Evolutionary conservation across 176 grass and related monocot genomes (phyloP).

Genomic region (Cenchrus fungigraminus): DNA sequence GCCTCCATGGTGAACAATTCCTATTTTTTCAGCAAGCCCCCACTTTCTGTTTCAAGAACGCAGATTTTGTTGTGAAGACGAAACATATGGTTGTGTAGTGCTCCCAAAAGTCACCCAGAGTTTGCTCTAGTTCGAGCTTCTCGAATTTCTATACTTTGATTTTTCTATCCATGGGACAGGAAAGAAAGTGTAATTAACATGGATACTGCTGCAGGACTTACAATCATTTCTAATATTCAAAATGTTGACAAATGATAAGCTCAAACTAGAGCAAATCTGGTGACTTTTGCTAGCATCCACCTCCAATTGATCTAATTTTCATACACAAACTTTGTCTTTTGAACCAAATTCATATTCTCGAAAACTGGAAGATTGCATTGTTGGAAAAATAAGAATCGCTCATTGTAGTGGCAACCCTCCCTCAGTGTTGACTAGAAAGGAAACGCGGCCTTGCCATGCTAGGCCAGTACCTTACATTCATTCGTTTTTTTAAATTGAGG

Average conservation of each 20-base stretch:
- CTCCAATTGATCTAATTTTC: neutral
- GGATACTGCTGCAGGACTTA: neutral
- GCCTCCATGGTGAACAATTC: neutral
- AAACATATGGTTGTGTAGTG: neutral
- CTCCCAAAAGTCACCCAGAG: neutral
- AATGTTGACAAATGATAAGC: neutral
- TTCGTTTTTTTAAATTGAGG: no score
- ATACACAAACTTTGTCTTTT: neutral
- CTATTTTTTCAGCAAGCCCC: neutral
- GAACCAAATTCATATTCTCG: neutral
- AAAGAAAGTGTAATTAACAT: neutral
- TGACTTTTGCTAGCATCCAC: neutral
- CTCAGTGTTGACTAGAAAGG: neutral
- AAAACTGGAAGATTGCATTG: neutral
- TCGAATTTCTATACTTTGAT: neutral
- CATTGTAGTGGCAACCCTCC: neutral
- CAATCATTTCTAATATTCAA: neutral
- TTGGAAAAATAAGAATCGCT: neutral
- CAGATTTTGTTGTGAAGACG: neutral
- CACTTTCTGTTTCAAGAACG: neutral
- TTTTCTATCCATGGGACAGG: neutral
- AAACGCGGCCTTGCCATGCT: no score
- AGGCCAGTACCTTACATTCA: no score
- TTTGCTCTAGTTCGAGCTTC: neutral
- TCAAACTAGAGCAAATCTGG: neutral